Percentiles rank a stretch among this genome's conserved stretches.
Conservation (phyloP, 352 stramenopile species). For the Thalassiosira livingstoniorum region DNA sequence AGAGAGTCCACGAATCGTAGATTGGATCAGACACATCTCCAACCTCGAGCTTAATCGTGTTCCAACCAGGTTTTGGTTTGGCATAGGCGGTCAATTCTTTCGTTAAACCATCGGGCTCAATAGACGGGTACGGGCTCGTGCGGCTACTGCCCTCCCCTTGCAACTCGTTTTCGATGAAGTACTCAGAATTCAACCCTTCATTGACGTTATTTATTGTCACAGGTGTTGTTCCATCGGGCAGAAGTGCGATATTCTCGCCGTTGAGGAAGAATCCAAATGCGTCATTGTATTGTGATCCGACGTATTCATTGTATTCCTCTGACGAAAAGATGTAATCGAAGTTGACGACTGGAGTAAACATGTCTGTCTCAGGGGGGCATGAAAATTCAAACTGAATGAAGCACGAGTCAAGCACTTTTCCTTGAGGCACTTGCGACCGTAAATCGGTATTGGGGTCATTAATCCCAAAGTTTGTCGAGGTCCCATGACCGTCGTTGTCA, state of each 20-base stretch:
- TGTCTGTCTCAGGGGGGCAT: slow-evolving; percentile 14
- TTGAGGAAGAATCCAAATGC: slow-evolving; percentile 43
- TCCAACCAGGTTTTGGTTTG: slow-evolving; percentile 12
- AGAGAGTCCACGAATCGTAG: slow-evolving; percentile 30
- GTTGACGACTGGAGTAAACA: slow-evolving; percentile 20
- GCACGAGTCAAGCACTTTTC: slow-evolving; percentile 13
- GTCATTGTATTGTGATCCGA: slow-evolving; percentile 16
- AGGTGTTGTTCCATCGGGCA: slow-evolving; percentile 7
- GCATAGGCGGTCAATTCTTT: slow-evolving; percentile 13
- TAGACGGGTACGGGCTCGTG: slow-evolving; percentile 16
- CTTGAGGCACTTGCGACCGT: not conserved
- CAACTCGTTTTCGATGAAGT: slow-evolving; percentile 31
- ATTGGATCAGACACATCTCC: slow-evolving; percentile 19
- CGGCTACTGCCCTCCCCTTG: too few relatives aligned
- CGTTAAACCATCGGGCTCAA: slow-evolving; percentile 42
- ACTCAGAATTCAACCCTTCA: slow-evolving; percentile 14
- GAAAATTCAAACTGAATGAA: slow-evolving; percentile 33
- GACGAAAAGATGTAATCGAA: slow-evolving; percentile 36
- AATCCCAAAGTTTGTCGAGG: slow-evolving; percentile 8
- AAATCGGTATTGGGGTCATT: slow-evolving; percentile 3
- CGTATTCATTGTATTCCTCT: slow-evolving; percentile 37
- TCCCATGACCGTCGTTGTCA: slow-evolving; percentile 13
- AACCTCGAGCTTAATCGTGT: slow-evolving; percentile 22
- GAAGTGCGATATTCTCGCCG: slow-evolving; percentile 33
- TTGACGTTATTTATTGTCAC: slow-evolving; percentile 38